These are phyloP conservation scores for Striga hermonthica DNA, from an alignment of 305 asterid species.

Conservation along the genomic window DNA sequence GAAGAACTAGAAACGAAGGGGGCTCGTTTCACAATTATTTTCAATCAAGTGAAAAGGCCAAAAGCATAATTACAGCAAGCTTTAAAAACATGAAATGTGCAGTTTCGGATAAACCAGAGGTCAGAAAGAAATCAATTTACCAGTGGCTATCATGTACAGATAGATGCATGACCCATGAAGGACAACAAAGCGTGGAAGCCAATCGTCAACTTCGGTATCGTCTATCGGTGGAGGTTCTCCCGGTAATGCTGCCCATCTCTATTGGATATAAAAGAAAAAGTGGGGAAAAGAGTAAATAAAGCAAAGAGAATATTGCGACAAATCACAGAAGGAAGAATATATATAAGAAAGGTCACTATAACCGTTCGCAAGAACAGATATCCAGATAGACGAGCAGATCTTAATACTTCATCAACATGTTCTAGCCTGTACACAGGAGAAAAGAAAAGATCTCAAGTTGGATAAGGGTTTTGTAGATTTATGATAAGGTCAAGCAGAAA, in stretches of 20 bases:
- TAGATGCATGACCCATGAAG: conserved; percentile 76
- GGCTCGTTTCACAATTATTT: too few species aligned
- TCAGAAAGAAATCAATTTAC: conserved; percentile 35
- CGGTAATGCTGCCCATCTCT: conserved; percentile 95
- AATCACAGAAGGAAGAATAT: not conserved
- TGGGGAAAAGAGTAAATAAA: conserved; percentile 4
- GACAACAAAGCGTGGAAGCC: conserved; percentile 91
- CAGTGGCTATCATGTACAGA: conserved; percentile 63
- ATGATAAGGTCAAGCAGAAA: too few species aligned
- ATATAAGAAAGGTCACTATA: conserved; percentile 20
- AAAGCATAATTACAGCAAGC: too few species aligned
- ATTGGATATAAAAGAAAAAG: conserved; percentile 11
- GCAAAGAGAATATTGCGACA: conserved; percentile 14
- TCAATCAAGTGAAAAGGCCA: too few species aligned
- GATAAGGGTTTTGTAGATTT: not conserved
- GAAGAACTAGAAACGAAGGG: not conserved
- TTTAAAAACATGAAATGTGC: too few species aligned
- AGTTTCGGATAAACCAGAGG: not conserved
- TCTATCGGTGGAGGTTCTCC: conserved; percentile 86
- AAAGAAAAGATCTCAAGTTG: not conserved
- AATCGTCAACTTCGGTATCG: conserved; percentile 86
- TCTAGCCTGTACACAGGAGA: conserved; percentile 57
- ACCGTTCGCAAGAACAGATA: conserved; percentile 77
- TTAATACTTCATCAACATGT: conserved; percentile 80
- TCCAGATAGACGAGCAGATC: conserved; percentile 82